Conservation (phyloP, 176 grass and related monocot genomes). For the Pharus latifolius region DNA sequence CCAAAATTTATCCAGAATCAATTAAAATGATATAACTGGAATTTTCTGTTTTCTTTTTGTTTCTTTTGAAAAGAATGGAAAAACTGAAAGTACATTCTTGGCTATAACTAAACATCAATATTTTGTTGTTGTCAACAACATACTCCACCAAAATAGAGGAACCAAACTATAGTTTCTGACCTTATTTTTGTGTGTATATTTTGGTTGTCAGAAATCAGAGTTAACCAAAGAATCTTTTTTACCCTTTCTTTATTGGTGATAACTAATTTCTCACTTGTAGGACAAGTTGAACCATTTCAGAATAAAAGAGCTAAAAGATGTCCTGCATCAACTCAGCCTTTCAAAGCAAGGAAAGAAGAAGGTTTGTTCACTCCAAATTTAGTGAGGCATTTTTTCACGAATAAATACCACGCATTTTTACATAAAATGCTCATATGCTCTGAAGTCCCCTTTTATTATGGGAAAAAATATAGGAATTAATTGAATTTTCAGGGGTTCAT, state of each 20-base stretch:
- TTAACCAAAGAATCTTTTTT: too few relatives aligned
- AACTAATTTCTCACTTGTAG: slow-evolving; percentile 23
- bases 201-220: too few relatives aligned
- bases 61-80: not conserved
- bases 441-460: not conserved
- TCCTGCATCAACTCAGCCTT: slow-evolving; percentile 61
- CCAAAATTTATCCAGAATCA: not conserved
- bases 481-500: not conserved
- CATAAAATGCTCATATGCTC: not conserved
- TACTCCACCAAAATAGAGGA: too few relatives aligned
- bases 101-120: too few relatives aligned
- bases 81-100: too few relatives aligned
- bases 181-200: too few relatives aligned
- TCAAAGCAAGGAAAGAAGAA: slow-evolving; percentile 79
- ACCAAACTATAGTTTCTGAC: too few relatives aligned
- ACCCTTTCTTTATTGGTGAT: not conserved
- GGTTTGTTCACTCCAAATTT: slow-evolving; percentile 30
- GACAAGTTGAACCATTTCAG: slow-evolving; percentile 48
- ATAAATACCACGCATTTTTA: not conserved
- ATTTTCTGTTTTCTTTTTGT: not conserved
- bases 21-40: not conserved
- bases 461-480: not conserved
- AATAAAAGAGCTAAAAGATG: slow-evolving; percentile 92
- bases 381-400: not conserved
- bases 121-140: too few relatives aligned